These are phyloP conservation scores for Calcarisporium arbuscula DNA, from an alignment of 2,329 filamentous ascomycete species.

Conservation along the genomic window DNA sequence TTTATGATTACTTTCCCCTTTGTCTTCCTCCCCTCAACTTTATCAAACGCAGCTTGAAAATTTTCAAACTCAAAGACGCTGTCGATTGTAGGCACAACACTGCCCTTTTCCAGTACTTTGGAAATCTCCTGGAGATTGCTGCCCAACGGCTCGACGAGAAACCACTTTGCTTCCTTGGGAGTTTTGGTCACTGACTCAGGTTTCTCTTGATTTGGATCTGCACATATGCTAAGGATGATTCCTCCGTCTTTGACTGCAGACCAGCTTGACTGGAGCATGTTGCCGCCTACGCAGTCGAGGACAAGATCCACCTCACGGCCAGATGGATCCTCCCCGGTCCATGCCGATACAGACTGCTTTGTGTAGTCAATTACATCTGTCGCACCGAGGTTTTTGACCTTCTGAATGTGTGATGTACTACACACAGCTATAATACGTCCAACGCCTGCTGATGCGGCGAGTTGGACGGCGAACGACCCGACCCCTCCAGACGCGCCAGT, in stretches of 20 bases:
- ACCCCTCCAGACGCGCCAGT: constrained; percentile 33
- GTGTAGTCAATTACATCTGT: constrained; percentile 31
- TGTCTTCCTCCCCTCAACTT: constrained; percentile 25
- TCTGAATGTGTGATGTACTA: constrained; percentile 20
- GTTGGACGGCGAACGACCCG: constrained; percentile 32
- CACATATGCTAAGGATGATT: constrained; percentile 25
- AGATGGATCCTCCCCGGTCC: constrained; percentile 20
- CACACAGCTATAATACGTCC: constrained; percentile 28
- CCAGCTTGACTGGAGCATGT: constrained; percentile 26
- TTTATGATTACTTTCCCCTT: constrained; percentile 35
- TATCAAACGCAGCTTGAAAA: constrained; percentile 30
- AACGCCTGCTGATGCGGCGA: constrained; percentile 28
- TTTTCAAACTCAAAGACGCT: constrained; percentile 32
- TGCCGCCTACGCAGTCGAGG: constrained; percentile 30
- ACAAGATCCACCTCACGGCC: constrained; percentile 27
- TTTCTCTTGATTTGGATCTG: constrained; percentile 20
- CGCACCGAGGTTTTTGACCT: constrained; percentile 25
- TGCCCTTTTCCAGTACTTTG: constrained; percentile 25
- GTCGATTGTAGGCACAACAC: constrained; percentile 27
- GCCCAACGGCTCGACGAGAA: constrained; percentile 30
- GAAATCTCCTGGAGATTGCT: constrained; percentile 27
- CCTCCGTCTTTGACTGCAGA: constrained; percentile 27
- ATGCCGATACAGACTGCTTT: constrained; percentile 20
- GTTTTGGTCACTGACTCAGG: constrained; percentile 22
- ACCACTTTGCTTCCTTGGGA: constrained; percentile 25